Evolutionary conservation across 2,329 filamentous ascomycete species (phyloP), one percentile per base, ranked within the genome.

Genomic region (Cercospora sojina): DNA sequence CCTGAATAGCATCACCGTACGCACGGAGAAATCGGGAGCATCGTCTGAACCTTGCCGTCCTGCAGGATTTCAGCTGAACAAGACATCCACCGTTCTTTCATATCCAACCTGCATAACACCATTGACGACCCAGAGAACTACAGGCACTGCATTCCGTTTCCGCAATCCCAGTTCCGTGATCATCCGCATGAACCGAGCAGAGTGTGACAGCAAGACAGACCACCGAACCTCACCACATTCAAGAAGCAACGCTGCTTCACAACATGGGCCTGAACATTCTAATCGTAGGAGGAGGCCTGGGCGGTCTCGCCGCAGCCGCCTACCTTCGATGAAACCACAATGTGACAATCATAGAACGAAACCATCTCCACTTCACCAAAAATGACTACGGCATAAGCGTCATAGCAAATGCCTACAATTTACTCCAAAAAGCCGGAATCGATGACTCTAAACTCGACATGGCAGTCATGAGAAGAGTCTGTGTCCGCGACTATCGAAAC

Each of bases 381-480:
- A 59, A 67, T 18, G 66, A 67, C 43, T 65, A 65, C 25, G 66
- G 58, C 23, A 64, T 65, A n/a, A 60, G 57, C 20, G 59, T 67
- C 5, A 57, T 67, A 9, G 47, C 56, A n/a, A 67, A 67, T 59
- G 66, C 65, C 1, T 65, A 55, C 32, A 62, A 47, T n/a, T 53
- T 67, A 6, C 62, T 67, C 2, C 55, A 67, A 13, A 65, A 67
- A 31, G 25, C 49, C 12, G 51, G 62, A 16, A 65, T 67, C 20
- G 53, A 65, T 23, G 59, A 58, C 8, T 29, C 23, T 6, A 35
- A 59, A 18, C 63, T 67, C 8, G 62, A 67, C 18, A 59, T 63
- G 62, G 59, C 66, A 12, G 18, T 65, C 31, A 47, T 65, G 49
- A 62, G 31, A 2, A 65, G 62, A 32, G 59, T 59, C 29, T 67